phyloP scores from a whole-genome alignment of 805 yeast genomes.

The Lipomyces lipofer region DNA sequence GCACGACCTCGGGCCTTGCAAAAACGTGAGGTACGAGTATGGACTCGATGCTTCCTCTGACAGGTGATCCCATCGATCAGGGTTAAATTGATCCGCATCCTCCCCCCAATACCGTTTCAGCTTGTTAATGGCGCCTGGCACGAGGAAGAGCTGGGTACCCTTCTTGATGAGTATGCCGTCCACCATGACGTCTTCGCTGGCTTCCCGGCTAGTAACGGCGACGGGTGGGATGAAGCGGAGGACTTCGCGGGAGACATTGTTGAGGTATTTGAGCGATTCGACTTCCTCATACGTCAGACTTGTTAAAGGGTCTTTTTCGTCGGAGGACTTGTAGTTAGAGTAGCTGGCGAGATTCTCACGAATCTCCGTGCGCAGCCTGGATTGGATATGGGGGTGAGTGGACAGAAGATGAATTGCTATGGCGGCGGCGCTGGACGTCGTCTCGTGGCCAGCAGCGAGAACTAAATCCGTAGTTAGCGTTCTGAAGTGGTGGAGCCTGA shows the following conservation, averaged over 20 bases:
- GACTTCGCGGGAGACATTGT: slow-evolving; percentile 18
- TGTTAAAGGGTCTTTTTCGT: not conserved
- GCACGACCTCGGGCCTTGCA: slow-evolving; percentile 25
- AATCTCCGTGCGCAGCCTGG: slow-evolving; percentile 18
- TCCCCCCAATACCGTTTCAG: slow-evolving; percentile 6
- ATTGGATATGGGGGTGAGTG: slow-evolving; percentile 17
- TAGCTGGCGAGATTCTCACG: slow-evolving; percentile 12
- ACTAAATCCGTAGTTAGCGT: slow-evolving; percentile 2
- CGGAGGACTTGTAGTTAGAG: not conserved
- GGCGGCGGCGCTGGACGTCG: slow-evolving; percentile 19
- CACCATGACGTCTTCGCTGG: slow-evolving; percentile 10
- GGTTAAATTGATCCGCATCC: slow-evolving; percentile 10
- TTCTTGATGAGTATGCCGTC: slow-evolving; percentile 10
- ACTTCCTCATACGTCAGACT: slow-evolving; percentile 11
- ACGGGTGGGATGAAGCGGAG: slow-evolving; percentile 22
- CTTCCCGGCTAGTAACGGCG: slow-evolving; percentile 16
- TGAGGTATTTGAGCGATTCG: slow-evolving; percentile 19
- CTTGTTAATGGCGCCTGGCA: slow-evolving; percentile 5
- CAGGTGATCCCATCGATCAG: slow-evolving; percentile 26
- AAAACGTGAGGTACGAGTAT: slow-evolving; percentile 14
- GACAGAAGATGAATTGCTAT: slow-evolving; percentile 17
- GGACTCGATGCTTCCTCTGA: slow-evolving; percentile 12
- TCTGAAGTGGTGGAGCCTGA: too few relatives aligned
- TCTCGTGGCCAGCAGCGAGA: slow-evolving; percentile 31
- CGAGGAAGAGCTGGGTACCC: slow-evolving; percentile 10